A percentile compares a stretch with the other conserved stretches of the same genome.
phyloP scores from a whole-genome alignment of 2,329 filamentous ascomycete species.

The Calonectria leucothoes region DNA sequence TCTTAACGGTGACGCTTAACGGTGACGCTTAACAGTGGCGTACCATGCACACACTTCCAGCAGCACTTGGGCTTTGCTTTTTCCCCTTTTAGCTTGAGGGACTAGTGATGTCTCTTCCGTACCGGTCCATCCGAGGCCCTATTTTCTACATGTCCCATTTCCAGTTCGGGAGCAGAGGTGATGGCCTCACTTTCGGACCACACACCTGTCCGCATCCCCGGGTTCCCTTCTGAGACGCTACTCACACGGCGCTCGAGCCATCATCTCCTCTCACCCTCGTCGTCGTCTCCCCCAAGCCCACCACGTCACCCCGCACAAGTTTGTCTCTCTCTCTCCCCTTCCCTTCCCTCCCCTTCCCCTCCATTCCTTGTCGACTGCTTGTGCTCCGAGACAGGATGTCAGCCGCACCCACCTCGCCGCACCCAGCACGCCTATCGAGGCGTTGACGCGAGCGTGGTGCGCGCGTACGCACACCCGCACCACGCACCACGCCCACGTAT shows the following conservation, averaged over 20 bases:
- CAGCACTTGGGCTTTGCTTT: background rate
- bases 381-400: slow-evolving; percentile 8
- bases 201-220: background rate
- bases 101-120: background rate
- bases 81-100: background rate
- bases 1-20: too few relatives aligned
- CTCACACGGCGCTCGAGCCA: slow-evolving; percentile 8
- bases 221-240: slow-evolving; percentile 7
- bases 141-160: background rate
- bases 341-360: background rate
- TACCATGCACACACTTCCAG: background rate
- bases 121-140: background rate
- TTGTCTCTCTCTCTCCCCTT: background rate
- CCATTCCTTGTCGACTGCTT: background rate
- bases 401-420: background rate
- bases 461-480: too few relatives aligned
- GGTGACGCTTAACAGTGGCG: too few relatives aligned
- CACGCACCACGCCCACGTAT: too few relatives aligned
- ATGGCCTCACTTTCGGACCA: slow-evolving; percentile 2
- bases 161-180: background rate
- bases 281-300: background rate
- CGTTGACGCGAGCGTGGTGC: background rate
- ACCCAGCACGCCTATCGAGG: too few relatives aligned
- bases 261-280: background rate
- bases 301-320: slow-evolving; percentile 13